These are phyloP conservation scores for Suhomyces bolitotheri DNA, from an alignment of 1,139 yeast genomes.

Conservation along the genomic window DNA sequence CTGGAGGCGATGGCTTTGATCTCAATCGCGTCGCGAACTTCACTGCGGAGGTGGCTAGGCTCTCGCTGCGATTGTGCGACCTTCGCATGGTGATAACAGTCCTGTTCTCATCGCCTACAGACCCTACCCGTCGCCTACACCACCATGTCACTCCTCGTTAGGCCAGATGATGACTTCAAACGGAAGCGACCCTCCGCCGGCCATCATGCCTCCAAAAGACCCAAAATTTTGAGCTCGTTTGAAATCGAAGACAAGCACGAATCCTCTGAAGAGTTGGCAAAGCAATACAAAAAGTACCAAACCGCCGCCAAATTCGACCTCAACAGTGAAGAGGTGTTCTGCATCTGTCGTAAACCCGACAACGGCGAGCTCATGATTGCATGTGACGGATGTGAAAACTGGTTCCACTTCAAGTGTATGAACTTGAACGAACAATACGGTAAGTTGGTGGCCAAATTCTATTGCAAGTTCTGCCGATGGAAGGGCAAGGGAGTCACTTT, in stretches of 20 bases:
- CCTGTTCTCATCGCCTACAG: too few relatives aligned
- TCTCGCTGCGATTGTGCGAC: too few relatives aligned
- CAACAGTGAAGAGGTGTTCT: constrained; percentile 66
- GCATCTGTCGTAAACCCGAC: constrained; percentile 80
- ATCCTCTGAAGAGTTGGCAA: constrained; percentile 42
- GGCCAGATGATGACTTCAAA: constrained; percentile 5
- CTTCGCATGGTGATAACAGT: too few relatives aligned
- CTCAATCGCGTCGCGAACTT: too few relatives aligned
- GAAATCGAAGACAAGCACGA: constrained; percentile 20
- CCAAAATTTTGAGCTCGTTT: constrained; percentile 2
- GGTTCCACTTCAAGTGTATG: constrained; percentile 89
- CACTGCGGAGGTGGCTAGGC: too few relatives aligned
- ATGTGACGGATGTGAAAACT: constrained; percentile 93
- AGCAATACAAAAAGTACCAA: constrained; percentile 45
- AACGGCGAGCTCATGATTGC: constrained; percentile 79
- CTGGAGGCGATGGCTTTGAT: too few relatives aligned
- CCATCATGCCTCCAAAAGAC: constrained; percentile 2
- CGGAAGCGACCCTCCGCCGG: constrained; percentile 4
- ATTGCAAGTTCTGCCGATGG: constrained; percentile 73
- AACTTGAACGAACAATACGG: constrained; percentile 54
- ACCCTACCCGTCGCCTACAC: too few relatives aligned
- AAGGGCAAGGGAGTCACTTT: constrained; percentile 44
- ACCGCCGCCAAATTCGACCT: constrained; percentile 46
- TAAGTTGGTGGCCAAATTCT: constrained; percentile 62
- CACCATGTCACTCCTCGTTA: background rate